These are phyloP conservation scores for Luzula sylvatica DNA, from an alignment of 176 grass and related monocot genomes.

Conservation along the genomic window DNA sequence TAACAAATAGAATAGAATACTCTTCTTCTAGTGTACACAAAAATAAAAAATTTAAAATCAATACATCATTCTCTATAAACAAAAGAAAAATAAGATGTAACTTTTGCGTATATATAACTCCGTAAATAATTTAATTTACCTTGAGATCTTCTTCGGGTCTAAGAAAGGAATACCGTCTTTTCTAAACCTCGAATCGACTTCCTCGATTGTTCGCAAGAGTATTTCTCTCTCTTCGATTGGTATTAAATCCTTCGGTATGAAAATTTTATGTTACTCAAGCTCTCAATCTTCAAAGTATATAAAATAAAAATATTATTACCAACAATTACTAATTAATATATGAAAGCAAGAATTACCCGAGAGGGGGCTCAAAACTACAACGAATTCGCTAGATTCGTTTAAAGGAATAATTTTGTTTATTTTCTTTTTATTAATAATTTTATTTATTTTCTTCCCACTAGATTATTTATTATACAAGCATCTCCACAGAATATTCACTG, in stretches of 20 bases:
- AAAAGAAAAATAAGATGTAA: background rate
- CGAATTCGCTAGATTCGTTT: constrained; percentile 59
- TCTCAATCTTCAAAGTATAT: constrained; percentile 46
- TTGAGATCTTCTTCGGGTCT: constrained; percentile 98
- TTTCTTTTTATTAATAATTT: too few species aligned
- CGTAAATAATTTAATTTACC: constrained; percentile 21
- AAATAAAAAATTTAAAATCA: too few species aligned
- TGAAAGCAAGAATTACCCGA: constrained; percentile 33
- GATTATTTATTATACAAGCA: constrained; percentile 62
- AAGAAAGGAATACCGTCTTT: constrained; percentile 89
- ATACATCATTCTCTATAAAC: background rate
- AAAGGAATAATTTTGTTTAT: constrained; percentile 52
- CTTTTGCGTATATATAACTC: background rate
- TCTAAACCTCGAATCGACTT: constrained; percentile 69
- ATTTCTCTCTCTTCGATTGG: constrained; percentile 74
- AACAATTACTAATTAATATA: background rate
- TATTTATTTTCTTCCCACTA: constrained; percentile 48
- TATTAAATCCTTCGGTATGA: constrained; percentile 86
- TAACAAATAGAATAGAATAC: too few species aligned
- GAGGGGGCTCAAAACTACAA: constrained; percentile 71
- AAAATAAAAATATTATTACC: background rate
- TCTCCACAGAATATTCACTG: constrained; percentile 67
- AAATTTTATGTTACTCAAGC: constrained; percentile 66
- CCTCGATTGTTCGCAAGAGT: constrained; percentile 58
- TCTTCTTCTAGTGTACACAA: too few species aligned